Evolutionary conservation across 176 grass and related monocot genomes (phyloP), one percentile per base, ranked within the genome.

Genomic region (Carex pumila): DNA sequence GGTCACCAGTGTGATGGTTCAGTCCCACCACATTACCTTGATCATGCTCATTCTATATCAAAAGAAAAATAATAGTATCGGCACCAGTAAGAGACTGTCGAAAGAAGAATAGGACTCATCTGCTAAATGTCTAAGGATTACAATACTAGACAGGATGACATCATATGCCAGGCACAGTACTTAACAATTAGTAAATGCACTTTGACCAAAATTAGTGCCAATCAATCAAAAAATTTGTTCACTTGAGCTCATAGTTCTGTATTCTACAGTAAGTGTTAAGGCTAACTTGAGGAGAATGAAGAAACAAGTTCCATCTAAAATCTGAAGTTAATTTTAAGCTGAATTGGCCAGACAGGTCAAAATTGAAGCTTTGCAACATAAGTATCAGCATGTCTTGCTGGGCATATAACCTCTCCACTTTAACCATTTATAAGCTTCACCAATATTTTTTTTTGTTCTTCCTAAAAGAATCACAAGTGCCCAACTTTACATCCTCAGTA

Each of bases 1-100:
- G 96, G n/a, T 91, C 93, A 1, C 93, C 96, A 43, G 89, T 89
- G 71, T 90, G 86, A 79, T 93, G 92, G 85, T 93, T 98, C 77
- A 95, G 81, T 78, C 96, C 93, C 79, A 93, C 93, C 9, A 90
- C 55, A 39, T 92, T 90, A 63, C 93, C 96, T 43, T 90, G 88
- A 55, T 98, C 93, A 60, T 98, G 96, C 71, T 98, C 91, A n/a
- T 88, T 92, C 96, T 98, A 84, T 9, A 70, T 6, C 65, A 37
- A 61, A 83, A 21, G 9, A 11, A 75, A 49, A 81, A 58, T 70
- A 65, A 13, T 10, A 84, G 22, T 82, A 81, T 53, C 21, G 55
- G 36, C 19, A 34, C 59, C 71, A 29, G 31, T 12, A 1, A 55
- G 25, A 54, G 39, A 47, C 43, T 22, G 32, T 15, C 12, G 31